Evolutionary conservation across 2,329 filamentous ascomycete species (phyloP).

Genomic region (Onygena corvina): DNA sequence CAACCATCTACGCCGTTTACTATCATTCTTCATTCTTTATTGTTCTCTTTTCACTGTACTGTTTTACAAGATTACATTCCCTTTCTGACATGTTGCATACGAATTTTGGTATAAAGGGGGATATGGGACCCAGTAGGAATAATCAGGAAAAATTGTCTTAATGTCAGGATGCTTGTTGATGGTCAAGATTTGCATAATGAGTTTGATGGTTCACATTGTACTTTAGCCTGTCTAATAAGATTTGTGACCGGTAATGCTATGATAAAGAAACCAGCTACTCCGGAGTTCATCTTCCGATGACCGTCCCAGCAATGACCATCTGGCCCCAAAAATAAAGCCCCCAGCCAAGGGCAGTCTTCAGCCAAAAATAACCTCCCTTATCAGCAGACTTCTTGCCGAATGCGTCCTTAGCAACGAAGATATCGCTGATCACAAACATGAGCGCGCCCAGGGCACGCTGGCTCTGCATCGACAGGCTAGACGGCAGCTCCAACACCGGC

Average conservation of each 20-base stretch:
- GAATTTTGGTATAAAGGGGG: background rate
- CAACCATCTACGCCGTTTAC: too few species aligned
- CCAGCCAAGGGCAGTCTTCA: conserved; percentile 16
- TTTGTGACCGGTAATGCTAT: too few species aligned
- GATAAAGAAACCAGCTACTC: background rate
- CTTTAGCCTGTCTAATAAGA: too few species aligned
- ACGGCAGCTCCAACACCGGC: conserved; percentile 1
- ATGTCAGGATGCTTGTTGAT: too few species aligned
- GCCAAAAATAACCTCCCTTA: conserved; percentile 13
- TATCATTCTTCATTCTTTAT: background rate
- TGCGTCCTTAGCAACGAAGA: conserved; percentile 24
- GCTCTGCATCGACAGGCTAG: conserved; percentile 10
- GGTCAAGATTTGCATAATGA: too few species aligned
- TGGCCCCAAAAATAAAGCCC: conserved; percentile 24
- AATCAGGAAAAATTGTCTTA: too few species aligned
- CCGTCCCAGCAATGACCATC: conserved; percentile 20
- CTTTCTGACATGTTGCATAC: conserved; percentile 2
- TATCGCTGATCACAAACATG: conserved; percentile 25
- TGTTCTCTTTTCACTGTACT: background rate
- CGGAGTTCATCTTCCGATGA: conserved; percentile 1
- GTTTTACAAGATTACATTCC: background rate
- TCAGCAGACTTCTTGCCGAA: conserved; percentile 16
- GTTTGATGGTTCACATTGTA: too few species aligned
- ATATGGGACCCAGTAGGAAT: too few species aligned
- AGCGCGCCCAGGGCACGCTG: conserved; percentile 21